Evolutionary conservation across 345 rosid genomes (phyloP).

Genomic region (Eucalyptus paniculata): DNA sequence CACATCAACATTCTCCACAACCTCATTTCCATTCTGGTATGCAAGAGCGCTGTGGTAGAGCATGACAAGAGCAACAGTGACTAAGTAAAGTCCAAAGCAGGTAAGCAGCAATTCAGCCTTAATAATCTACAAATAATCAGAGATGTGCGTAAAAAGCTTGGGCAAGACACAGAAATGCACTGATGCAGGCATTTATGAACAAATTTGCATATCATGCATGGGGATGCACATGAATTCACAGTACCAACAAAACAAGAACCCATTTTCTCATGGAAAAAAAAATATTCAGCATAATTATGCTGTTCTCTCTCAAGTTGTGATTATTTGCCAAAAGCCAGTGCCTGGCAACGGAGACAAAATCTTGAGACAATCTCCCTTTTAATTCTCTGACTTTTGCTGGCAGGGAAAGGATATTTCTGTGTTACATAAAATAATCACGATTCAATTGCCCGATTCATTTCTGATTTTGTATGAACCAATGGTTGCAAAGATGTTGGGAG

Average conservation of each 20-base stretch:
- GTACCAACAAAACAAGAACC: background rate
- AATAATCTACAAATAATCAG: background rate
- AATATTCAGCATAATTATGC: background rate
- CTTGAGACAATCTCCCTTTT: background rate
- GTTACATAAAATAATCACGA: background rate
- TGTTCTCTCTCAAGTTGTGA: background rate
- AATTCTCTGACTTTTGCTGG: background rate
- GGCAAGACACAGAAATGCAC: background rate
- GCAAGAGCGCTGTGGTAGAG: slow-evolving; percentile 18
- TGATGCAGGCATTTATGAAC: background rate
- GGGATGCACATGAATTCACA: background rate
- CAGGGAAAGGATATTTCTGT: background rate
- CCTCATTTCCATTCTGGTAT: slow-evolving; percentile 16
- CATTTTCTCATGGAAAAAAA: background rate
- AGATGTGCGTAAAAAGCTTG: background rate
- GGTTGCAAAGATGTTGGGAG: background rate
- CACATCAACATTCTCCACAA: slow-evolving; percentile 14
- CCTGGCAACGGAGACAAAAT: background rate
- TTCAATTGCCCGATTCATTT: background rate
- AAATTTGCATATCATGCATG: background rate
- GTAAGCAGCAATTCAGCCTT: background rate
- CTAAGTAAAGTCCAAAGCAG: background rate
- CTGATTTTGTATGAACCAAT: background rate
- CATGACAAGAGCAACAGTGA: background rate
- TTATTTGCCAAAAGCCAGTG: background rate